Conservation (phyloP, 1,139 yeast species). For the Suhomyces terraborum region DNA sequence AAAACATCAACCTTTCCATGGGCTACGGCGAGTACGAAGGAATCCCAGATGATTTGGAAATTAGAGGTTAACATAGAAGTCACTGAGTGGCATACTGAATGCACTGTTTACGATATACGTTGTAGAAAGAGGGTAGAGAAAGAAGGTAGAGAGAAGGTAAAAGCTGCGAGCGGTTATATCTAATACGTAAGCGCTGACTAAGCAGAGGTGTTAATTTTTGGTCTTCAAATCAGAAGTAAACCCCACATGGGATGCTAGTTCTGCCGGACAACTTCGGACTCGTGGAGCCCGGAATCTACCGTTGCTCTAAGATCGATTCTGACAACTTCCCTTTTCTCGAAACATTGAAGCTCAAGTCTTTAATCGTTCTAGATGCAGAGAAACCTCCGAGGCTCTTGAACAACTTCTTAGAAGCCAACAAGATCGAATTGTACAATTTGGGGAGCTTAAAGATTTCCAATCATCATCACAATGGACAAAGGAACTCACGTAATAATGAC, state of each 20-base stretch:
- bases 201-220: not conserved
- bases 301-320: slow-evolving; percentile 56
- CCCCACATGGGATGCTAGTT: slow-evolving; percentile 53
- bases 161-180: too few relatives aligned
- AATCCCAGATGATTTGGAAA: slow-evolving; percentile 65
- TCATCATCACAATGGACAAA: slow-evolving; percentile 32
- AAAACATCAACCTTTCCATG: slow-evolving; percentile 85
- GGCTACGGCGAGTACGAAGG: slow-evolving; percentile 95
- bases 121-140: too few relatives aligned
- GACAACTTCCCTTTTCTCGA: slow-evolving; percentile 68
- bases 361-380: slow-evolving; percentile 69
- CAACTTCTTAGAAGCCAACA: slow-evolving; percentile 46
- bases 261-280: slow-evolving; percentile 81
- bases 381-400: slow-evolving; percentile 61
- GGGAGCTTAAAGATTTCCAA: slow-evolving; percentile 48
- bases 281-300: slow-evolving; percentile 70
- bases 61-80: slow-evolving; percentile 37
- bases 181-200: slow-evolving; percentile 1
- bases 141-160: too few relatives aligned
- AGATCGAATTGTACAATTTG: slow-evolving; percentile 47
- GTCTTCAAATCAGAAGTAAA: not conserved
- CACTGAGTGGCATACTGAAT: not conserved
- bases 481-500: slow-evolving; percentile 13
- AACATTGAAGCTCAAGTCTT: slow-evolving; percentile 58
- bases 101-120: not conserved